A percentile compares a stretch with the other conserved stretches of the same genome.
phyloP scores from a whole-genome alignment of 73 alveolate species.

The Stentor coeruleus region DNA sequence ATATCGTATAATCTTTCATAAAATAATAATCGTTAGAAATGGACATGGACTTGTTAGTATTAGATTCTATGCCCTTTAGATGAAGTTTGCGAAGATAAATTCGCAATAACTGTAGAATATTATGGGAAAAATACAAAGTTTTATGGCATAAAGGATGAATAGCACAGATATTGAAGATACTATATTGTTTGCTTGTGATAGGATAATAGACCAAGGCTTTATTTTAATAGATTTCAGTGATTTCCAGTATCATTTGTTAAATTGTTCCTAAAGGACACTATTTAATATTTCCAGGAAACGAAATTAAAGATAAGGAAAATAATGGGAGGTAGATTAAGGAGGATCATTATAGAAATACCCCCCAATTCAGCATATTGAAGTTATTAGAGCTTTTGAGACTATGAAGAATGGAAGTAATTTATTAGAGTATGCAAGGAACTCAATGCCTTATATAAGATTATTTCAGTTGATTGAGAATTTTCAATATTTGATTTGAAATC shows the following conservation, averaged over 20 bases:
- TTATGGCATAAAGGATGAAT: slow-evolving; percentile 31
- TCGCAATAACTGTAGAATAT: slow-evolving; percentile 29
- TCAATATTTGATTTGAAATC: slow-evolving; percentile 34
- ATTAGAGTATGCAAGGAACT: slow-evolving; percentile 35
- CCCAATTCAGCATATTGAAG: slow-evolving; percentile 51
- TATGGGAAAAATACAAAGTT: slow-evolving; percentile 30
- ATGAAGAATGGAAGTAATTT: slow-evolving; percentile 48
- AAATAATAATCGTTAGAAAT: no score
- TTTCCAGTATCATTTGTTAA: slow-evolving; percentile 24
- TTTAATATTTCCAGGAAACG: slow-evolving; percentile 36
- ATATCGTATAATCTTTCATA: no score
- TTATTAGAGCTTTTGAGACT: slow-evolving; percentile 37
- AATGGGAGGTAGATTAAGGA: slow-evolving; percentile 50
- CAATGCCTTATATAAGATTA: slow-evolving; percentile 43
- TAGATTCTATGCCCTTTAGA: no score
- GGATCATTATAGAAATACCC: slow-evolving; percentile 38
- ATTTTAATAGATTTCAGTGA: slow-evolving; percentile 44
- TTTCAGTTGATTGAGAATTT: slow-evolving; percentile 47
- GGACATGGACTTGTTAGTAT: no score
- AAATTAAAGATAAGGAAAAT: slow-evolving; percentile 38
- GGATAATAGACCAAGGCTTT: slow-evolving; percentile 46
- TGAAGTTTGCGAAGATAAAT: slow-evolving; percentile 37
- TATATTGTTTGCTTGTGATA: slow-evolving; percentile 45
- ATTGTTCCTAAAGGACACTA: slow-evolving; percentile 31
- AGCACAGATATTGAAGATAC: slow-evolving; percentile 38